These are phyloP conservation scores for Tremella fuciformis DNA, from an alignment of 768 basidiomycete genomes.

Conservation along the genomic window DNA sequence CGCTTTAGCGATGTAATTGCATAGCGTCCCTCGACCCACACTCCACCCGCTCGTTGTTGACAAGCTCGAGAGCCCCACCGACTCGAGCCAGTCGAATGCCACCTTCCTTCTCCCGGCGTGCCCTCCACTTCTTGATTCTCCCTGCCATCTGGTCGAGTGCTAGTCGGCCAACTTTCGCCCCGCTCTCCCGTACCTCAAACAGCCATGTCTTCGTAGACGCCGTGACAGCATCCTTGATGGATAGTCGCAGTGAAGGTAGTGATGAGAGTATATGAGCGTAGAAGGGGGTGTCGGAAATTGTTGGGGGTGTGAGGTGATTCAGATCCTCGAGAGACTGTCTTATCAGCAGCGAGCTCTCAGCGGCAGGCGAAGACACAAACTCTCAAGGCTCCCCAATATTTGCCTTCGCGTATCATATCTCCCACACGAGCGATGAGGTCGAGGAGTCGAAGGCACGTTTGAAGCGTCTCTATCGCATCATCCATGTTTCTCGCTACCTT, in stretches of 20 bases:
- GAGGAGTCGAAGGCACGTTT: slow-evolving; percentile 84
- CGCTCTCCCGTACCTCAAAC: slow-evolving; percentile 85
- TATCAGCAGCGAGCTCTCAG: background rate
- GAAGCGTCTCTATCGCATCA: slow-evolving; percentile 91
- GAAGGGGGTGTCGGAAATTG: slow-evolving; percentile 86
- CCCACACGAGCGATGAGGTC: slow-evolving; percentile 90
- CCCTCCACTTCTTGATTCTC: slow-evolving; percentile 76
- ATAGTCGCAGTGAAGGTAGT: slow-evolving; percentile 78
- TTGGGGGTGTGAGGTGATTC: slow-evolving; percentile 80
- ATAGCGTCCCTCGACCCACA: slow-evolving; percentile 59
- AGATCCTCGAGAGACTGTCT: slow-evolving; percentile 89
- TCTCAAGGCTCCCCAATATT: slow-evolving; percentile 94
- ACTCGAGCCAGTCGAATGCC: slow-evolving; percentile 72
- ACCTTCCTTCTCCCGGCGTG: slow-evolving; percentile 77
- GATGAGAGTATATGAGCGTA: slow-evolving; percentile 88
- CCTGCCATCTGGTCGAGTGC: slow-evolving; percentile 87
- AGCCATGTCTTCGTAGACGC: slow-evolving; percentile 96
- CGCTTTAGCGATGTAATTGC: background rate
- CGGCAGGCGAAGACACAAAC: slow-evolving; percentile 57
- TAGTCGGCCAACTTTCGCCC: slow-evolving; percentile 75
- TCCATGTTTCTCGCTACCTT: slow-evolving; percentile 92
- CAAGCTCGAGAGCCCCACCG: slow-evolving; percentile 86
- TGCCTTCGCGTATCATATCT: slow-evolving; percentile 86
- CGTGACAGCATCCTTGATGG: slow-evolving; percentile 90
- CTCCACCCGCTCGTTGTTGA: slow-evolving; percentile 89